phyloP scores from a whole-genome alignment of 768 basidiomycete genomes.

The Boletus vermiculosoides region DNA sequence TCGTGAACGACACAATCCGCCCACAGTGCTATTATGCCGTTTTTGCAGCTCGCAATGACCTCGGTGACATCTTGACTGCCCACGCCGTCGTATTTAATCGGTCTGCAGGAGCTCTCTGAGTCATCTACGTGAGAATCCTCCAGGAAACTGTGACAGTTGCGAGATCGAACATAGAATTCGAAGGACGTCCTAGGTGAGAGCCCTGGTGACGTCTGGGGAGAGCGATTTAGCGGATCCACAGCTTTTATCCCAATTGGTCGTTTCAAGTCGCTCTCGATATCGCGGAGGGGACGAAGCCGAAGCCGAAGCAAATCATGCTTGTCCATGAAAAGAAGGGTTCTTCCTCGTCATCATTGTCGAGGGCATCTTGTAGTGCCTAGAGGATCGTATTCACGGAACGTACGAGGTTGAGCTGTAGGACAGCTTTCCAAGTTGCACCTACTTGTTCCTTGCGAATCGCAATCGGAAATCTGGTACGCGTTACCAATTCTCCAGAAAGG shows the following conservation, averaged over 20 bases:
- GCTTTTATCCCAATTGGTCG: slow-evolving; percentile 51
- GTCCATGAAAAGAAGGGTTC: slow-evolving; percentile 45
- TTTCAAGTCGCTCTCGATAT: slow-evolving; percentile 63
- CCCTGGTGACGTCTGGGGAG: slow-evolving; percentile 42
- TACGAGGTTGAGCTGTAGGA: slow-evolving; percentile 79
- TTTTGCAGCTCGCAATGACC: slow-evolving; percentile 56
- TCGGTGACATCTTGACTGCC: slow-evolving; percentile 44
- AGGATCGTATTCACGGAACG: slow-evolving; percentile 67
- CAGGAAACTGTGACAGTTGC: slow-evolving; percentile 41
- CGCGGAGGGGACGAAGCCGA: slow-evolving; percentile 62
- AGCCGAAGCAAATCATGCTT: slow-evolving; percentile 53
- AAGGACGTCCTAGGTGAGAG: slow-evolving; percentile 31
- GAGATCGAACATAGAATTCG: slow-evolving; percentile 57
- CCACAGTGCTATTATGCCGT: slow-evolving; percentile 68
- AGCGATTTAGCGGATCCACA: slow-evolving; percentile 31
- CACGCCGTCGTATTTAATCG: slow-evolving; percentile 18
- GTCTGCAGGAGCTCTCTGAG: slow-evolving; percentile 3
- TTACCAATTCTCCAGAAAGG: slow-evolving; percentile 5
- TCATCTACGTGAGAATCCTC: slow-evolving; percentile 22
- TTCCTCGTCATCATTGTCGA: slow-evolving; percentile 39
- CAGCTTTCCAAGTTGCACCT: slow-evolving; percentile 69
- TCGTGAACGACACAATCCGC: slow-evolving; percentile 51
- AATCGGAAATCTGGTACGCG: slow-evolving; percentile 64
- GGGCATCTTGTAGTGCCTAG: slow-evolving; percentile 54
- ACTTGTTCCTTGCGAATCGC: slow-evolving; percentile 59